Evolutionary conservation across 768 basidiomycete genomes (phyloP), one percentile per base, ranked within the genome.

Genomic region (Pleurotus salmoneostramineus): DNA sequence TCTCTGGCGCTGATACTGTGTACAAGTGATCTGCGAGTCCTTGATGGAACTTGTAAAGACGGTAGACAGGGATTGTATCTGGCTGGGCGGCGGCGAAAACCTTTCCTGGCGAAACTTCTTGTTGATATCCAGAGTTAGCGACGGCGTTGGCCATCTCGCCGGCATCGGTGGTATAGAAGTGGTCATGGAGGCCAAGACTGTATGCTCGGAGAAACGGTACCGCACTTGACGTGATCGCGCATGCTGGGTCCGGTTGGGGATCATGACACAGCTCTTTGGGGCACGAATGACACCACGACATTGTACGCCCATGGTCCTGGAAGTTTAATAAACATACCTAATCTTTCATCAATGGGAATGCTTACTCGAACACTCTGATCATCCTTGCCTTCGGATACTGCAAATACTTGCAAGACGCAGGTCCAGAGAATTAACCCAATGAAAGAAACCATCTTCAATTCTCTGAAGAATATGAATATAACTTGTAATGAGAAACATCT

Each of bases 11-110:
- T 17, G 59, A 60, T 6, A 40, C 56, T 40, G 62, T 63, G 48
- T 62, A 58, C 27, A 62, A 61, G 33, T 61, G 56, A 46, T 61
- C 59, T 14, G 42, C 36, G 14, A 54, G 33, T 3, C 40, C 17
- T n/a, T n/a, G n/a, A n/a, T n/a, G n/a, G n/a, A 34, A 31, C 40
- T 61, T 63, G 32, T 55, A 63, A 27, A 61, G 37, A 37, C 60
- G 62, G 51, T 58, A 63, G 44, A 63, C 17, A 3, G 60, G 55
- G 44, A 49, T 45, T 10, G 57, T 63, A 14, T 36, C 45, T 34
- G 55, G 50, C 34, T 56, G 50, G 48, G 50, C 51, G 46, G 33
- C 51, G 31, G 56, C 6, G 36, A 52, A 62, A 49, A 62, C 48
- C 33, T 35, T 37, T 1, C 43, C 43, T n/a, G 56, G n/a, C 17